Conservation (phyloP, 2,329 filamentous ascomycete genomes). For the Neocatenulostroma microsporum region DNA sequence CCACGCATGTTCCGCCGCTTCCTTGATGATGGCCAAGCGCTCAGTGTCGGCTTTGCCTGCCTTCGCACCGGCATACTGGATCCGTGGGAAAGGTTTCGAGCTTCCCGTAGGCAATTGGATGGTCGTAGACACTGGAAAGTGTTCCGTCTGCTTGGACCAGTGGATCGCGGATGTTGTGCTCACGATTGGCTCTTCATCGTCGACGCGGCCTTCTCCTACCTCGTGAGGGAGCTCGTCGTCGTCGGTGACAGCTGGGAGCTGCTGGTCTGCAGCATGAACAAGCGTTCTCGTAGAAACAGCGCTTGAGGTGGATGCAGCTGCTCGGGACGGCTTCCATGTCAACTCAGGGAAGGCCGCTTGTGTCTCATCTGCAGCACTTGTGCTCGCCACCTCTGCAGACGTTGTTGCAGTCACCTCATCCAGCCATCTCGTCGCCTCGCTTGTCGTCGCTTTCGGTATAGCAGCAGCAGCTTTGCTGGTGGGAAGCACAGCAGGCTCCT, state of each 20-base stretch:
- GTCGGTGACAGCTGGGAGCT: slow-evolving; percentile 2
- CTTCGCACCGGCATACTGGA: slow-evolving; percentile 65
- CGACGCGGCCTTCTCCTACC: slow-evolving; percentile 7
- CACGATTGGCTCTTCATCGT: not conserved
- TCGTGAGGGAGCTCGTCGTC: slow-evolving; percentile 7
- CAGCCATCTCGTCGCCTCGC: no score
- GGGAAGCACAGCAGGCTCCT: slow-evolving; percentile 3
- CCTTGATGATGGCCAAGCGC: slow-evolving; percentile 60
- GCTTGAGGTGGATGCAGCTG: not conserved
- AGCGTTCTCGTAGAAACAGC: no score
- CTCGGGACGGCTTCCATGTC: not conserved
- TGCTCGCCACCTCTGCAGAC: no score
- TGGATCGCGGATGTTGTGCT: slow-evolving; percentile 33
- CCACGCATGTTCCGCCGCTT: slow-evolving; percentile 73
- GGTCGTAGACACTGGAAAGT: slow-evolving; percentile 68
- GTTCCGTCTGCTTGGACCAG: slow-evolving; percentile 62
- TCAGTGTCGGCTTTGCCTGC: slow-evolving; percentile 49
- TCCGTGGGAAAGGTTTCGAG: slow-evolving; percentile 61
- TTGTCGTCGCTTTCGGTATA: not conserved
- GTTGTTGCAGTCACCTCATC: no score
- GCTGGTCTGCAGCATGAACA: not conserved
- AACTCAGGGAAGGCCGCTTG: no score
- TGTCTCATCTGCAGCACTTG: no score
- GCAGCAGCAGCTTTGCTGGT: not conserved
- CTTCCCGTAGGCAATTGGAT: slow-evolving; percentile 67